Conservation (phyloP, 345 rosid genomes). For the Salix exigua region DNA sequence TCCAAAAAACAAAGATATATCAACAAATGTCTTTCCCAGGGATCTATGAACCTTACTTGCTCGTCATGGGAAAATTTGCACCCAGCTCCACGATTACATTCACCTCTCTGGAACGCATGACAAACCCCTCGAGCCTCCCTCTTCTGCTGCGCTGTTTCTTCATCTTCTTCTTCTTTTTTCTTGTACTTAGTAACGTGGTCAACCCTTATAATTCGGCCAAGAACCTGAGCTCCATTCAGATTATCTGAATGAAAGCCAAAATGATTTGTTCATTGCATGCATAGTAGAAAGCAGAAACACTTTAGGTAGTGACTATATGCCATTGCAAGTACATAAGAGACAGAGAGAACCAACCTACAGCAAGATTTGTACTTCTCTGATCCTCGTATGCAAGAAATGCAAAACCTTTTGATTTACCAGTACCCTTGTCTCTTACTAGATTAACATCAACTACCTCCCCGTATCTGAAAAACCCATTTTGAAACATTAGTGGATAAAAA, state of each 20-base stretch:
- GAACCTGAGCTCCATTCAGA: constrained; percentile 70
- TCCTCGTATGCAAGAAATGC: constrained; percentile 90
- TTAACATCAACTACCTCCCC: constrained; percentile 93
- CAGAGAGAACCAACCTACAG: constrained; percentile 60
- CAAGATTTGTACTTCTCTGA: constrained; percentile 87
- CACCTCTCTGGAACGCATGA: constrained; percentile 89
- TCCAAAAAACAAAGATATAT: neutral
- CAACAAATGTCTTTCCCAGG: neutral
- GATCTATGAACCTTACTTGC: constrained; percentile 45
- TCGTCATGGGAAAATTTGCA: constrained; percentile 89
- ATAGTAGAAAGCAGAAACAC: neutral
- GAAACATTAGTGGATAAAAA: neutral
- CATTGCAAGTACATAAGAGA: neutral
- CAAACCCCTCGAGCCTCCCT: constrained; percentile 93
- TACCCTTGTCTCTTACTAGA: constrained; percentile 81
- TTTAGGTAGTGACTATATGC: too few relatives aligned
- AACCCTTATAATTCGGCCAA: constrained; percentile 66
- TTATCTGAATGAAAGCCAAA: constrained; percentile 50
- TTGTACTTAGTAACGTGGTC: constrained; percentile 67
- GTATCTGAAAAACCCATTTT: constrained; percentile 33
- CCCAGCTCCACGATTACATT: constrained; percentile 77
- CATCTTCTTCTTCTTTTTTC: constrained; percentile 89
- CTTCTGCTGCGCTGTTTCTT: constrained; percentile 54
- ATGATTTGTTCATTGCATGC: neutral
- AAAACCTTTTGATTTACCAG: constrained; percentile 90